Evolutionary conservation across 176 grass and related monocot species (phyloP), one percentile per base, ranked within the genome.

Genomic region (Carex myosuroides): DNA sequence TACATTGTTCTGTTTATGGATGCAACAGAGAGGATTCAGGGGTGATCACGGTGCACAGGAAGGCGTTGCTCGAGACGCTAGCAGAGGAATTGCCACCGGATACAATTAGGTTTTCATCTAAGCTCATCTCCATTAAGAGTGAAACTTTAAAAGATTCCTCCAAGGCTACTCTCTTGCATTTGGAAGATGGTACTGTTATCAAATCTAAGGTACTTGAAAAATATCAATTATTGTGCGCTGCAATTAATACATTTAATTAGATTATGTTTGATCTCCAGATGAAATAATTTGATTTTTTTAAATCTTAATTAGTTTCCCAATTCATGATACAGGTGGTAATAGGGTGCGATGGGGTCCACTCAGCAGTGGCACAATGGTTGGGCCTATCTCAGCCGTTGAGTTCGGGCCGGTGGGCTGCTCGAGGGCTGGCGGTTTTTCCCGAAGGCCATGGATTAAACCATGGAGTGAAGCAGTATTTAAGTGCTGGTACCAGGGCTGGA

Each of bases 91-190:
- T 97, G 37, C 88, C 90, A 24, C 64, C 84, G 9, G 90, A 81
- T 58, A 92, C 90, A 42, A 79, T 94, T 62, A 88, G 94, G 35
- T 97, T 94, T 72, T 89, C 86, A 8, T 97, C 91, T 2, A 92
- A 86, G 58, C 48, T 97, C 52, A 56, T 84, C 66, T 87, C 90
- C 66, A 90, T 94, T 70, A 80, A 60, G 64, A 74, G 72, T 20
- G 85, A 88, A 12, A 60, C 21, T 2, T 10, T 17, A 13, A 62
- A 55, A 46, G 86, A 58, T 30, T 84, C 85, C 1, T 48, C 88
- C 1, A 72, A 88, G 55, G 70, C 62, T 26, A 80, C 80, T 65
- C 14, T 89, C 80, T 70, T 94, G 13, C 61, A 67, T 44, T 60
- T 97, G 29, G 86, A 92, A 60, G 91, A 97, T 76, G 91, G 90